Evolutionary conservation across 2,329 filamentous ascomycete genomes (phyloP).

Genomic region (Pseudopithomyces maydicus): DNA sequence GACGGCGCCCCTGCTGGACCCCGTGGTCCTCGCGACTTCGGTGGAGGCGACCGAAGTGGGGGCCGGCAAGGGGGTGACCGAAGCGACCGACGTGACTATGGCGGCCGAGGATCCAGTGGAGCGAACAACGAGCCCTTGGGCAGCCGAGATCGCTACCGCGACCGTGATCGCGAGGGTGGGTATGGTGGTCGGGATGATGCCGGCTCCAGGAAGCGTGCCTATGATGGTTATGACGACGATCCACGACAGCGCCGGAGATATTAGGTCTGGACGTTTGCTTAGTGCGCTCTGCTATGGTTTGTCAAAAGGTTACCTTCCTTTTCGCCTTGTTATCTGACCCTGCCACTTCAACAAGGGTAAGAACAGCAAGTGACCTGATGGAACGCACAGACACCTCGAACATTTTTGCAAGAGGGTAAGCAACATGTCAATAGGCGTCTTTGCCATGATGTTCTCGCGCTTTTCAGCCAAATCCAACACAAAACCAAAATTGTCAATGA

Average conservation of each 20-base stretch:
- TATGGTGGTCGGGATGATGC: constrained; percentile 44
- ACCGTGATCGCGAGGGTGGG: constrained; percentile 33
- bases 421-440: neutral
- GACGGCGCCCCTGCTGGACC: constrained; percentile 57
- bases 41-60: constrained; percentile 41
- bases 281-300: constrained; percentile 38
- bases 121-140: constrained; percentile 86
- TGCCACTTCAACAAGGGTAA: constrained; percentile 41
- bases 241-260: constrained; percentile 65
- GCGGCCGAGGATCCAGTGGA: constrained; percentile 60
- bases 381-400: constrained; percentile 15
- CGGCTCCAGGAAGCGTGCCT: constrained; percentile 61
- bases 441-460: neutral
- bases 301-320: constrained; percentile 44
- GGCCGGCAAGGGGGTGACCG: constrained; percentile 16
- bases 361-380: constrained; percentile 29
- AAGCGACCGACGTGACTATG: constrained; percentile 24
- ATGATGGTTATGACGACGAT: constrained; percentile 84
- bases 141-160: constrained; percentile 55
- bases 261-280: constrained; percentile 42
- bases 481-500: neutral
- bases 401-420: constrained; percentile 31
- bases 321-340: constrained; percentile 34
- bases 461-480: neutral
- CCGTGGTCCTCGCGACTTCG: constrained; percentile 45